A percentile compares a stretch with the other conserved stretches of the same genome.
phyloP scores from a whole-genome alignment of 164 flowering plant genomes.

The Berberis vulgaris region DNA sequence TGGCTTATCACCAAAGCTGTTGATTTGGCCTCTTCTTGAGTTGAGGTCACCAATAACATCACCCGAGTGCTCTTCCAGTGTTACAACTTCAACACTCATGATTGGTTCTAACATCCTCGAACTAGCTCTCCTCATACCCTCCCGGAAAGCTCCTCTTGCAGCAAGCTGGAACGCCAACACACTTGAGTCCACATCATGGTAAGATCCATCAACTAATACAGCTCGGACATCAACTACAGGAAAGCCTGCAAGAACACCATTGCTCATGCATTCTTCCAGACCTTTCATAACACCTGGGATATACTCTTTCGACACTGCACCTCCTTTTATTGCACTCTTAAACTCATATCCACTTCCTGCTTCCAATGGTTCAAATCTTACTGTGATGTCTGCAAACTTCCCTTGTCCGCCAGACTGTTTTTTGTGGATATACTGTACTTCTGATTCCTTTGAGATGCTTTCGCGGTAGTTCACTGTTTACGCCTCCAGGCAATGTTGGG shows the following conservation, averaged over 20 bases:
- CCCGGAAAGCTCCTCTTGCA: conserved; percentile 88
- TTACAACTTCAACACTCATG: conserved; percentile 93
- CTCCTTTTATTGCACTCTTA: conserved; percentile 95
- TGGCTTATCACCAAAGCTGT: conserved; percentile 85
- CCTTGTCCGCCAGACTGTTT: conserved; percentile 98
- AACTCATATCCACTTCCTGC: conserved; percentile 89
- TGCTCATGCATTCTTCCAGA: conserved; percentile 81
- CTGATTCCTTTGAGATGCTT: conserved; percentile 71
- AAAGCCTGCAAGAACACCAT: conserved; percentile 87
- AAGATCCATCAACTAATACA: conserved; percentile 71
- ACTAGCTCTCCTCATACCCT: conserved; percentile 75
- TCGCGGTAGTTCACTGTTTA: conserved; percentile 98
- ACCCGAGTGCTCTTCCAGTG: conserved; percentile 95
- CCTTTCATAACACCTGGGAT: conserved; percentile 96
- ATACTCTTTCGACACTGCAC: conserved; percentile 90
- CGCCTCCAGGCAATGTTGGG: no score
- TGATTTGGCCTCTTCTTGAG: conserved; percentile 95
- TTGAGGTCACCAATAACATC: conserved; percentile 99
- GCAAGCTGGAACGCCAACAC: conserved; percentile 95
- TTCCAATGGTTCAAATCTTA: conserved; percentile 61
- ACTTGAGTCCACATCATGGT: conserved; percentile 99
- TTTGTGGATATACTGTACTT: conserved; percentile 85
- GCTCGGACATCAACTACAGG: conserved; percentile 96
- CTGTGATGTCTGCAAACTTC: conserved; percentile 89
- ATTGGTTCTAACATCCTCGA: conserved; percentile 91